Conservation (phyloP, 2,329 filamentous ascomycete species). For the Blastomyces parvus region DNA sequence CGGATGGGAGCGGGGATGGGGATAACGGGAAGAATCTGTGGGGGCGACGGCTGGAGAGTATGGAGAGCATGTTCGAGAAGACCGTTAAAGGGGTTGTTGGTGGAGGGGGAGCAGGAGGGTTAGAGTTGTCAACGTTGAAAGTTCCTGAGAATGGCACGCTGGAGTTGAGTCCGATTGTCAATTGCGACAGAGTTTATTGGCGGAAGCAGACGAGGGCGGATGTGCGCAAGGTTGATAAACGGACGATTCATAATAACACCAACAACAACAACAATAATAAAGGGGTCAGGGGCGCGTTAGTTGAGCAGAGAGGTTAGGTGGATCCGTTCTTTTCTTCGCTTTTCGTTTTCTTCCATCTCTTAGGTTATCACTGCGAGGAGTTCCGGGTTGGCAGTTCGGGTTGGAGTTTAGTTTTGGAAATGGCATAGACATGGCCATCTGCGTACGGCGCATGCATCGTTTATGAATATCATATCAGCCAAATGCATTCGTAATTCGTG, state of each 20-base stretch:
- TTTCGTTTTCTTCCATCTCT: conserved; percentile 8
- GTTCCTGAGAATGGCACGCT: conserved; percentile 23
- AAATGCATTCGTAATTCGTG: not conserved
- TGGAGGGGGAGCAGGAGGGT: conserved; percentile 18
- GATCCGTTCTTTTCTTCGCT: conserved; percentile 16
- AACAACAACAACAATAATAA: too few species aligned
- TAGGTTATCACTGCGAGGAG: conserved; percentile 7
- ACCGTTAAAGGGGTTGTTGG: conserved; percentile 44
- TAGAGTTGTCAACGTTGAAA: conserved; percentile 20
- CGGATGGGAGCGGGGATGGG: conserved; percentile 19
- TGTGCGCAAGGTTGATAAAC: conserved; percentile 25
- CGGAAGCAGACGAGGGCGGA: conserved; percentile 36
- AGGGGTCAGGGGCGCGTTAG: conserved; percentile 18
- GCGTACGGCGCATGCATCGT: not conserved
- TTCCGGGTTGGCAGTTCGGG: not conserved
- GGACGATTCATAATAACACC: conserved; percentile 13
- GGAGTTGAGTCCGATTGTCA: conserved; percentile 45
- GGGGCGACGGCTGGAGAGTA: conserved; percentile 31
- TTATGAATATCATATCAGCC: not conserved
- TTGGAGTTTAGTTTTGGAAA: not conserved
- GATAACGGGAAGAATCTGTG: conserved; percentile 26
- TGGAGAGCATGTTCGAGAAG: conserved; percentile 47
- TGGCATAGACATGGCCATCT: not conserved
- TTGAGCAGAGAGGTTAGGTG: conserved; percentile 13
- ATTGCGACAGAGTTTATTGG: conserved; percentile 52